Base-by-base conservation (phyloP, 352 stramenopile genomes). In the Salisapilia sapeloensis region DNA sequence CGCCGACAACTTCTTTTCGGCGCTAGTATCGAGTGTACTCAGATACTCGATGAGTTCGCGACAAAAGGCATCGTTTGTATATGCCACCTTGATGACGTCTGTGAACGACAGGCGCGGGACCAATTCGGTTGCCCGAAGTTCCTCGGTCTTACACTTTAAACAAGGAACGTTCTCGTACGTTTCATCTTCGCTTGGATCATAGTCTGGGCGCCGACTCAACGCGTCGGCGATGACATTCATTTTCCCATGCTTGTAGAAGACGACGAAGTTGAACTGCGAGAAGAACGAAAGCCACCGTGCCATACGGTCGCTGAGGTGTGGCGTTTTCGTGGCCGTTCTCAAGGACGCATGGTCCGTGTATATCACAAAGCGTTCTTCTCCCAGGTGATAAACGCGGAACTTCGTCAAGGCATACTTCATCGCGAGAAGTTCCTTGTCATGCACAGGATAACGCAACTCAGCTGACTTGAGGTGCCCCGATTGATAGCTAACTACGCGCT, bases 361-460 rank as follows among this genome's bases (percentile, higher is more conserved):
- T 0, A 56, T 9, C n/a, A 21, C 41, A 19, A 49, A 62, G 1
- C 18, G 38, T 2, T 38, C 12, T 8, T 44, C 30, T 6, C 48
- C 40, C 8, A 63, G 23, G 0, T 58, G 21, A 17, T 58, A 41
- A 0, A 58, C 40, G 2, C 40, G 17, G 19, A 62, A 56, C 30
- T 62, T 62, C 4, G 50, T 32, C 0, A 56, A 31, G 0, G 41
- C 25, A 15, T 56, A 56, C 4, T 25, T 20, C 46, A 56, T 60
- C 1, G 46, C 37, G 0, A 56, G 15, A 0, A 60, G 12, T 24
- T 46, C 38, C 19, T 50, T 41, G 33, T 44, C 41, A 21, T 55
- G 35, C 2, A 55, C 32, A 6, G 49, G 40, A 8, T 59, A 55
- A 29, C 49, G 48, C 2, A 9, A 6, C 40, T 60, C 51, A 4